Evolutionary conservation across 2,329 filamentous ascomycete genomes (phyloP).

Genomic region (Fonsecaea nubica): DNA sequence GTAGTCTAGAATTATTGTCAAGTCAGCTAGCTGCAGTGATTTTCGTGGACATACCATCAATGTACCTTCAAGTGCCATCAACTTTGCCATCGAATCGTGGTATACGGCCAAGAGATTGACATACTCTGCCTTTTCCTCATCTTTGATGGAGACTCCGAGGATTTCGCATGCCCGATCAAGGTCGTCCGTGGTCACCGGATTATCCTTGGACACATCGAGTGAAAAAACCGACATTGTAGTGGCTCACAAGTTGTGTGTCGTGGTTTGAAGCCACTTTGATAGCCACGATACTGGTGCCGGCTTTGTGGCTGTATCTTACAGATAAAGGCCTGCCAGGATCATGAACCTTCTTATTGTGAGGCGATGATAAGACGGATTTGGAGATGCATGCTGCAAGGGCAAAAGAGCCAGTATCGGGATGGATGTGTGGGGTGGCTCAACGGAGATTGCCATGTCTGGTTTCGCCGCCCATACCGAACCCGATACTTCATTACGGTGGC

Average conservation of each 20-base stretch:
- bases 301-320: background rate
- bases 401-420: background rate
- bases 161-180: background rate
- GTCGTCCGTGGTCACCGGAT: background rate
- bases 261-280: background rate
- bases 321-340: constrained; percentile 3
- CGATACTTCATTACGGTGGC: background rate
- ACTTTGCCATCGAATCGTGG: background rate
- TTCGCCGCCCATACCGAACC: background rate
- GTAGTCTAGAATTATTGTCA: constrained; percentile 50
- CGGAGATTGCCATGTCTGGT: background rate
- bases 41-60: background rate
- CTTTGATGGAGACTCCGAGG: background rate
- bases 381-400: background rate
- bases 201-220: constrained; percentile 3
- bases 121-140: constrained; percentile 3
- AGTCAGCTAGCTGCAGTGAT: background rate
- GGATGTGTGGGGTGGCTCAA: background rate
- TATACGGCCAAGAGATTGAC: constrained; percentile 2
- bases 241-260: constrained; percentile 1
- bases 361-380: background rate
- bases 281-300: background rate
- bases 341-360: background rate
- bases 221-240: background rate
- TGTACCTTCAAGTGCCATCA: background rate